phyloP scores from a whole-genome alignment of 1,284 basidiomycete genomes.

The Sporisorium iseilematis-ciliati region DNA sequence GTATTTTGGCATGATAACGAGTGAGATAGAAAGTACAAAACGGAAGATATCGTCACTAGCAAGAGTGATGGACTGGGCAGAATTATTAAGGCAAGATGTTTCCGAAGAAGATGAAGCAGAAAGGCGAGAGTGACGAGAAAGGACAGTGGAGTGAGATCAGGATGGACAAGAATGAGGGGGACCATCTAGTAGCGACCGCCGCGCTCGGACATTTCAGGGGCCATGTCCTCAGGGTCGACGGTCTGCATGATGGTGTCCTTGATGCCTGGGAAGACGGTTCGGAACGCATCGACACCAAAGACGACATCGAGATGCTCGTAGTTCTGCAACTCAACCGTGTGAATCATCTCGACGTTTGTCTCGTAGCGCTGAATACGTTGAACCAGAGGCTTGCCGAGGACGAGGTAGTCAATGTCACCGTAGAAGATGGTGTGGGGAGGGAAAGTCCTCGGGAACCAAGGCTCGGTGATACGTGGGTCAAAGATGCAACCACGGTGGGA shows the following conservation, averaged over 20 bases:
- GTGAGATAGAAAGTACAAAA: constrained; percentile 4
- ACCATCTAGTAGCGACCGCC: constrained; percentile 16
- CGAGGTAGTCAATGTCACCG: constrained; percentile 66
- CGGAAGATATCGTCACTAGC: background rate
- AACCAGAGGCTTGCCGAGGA: constrained; percentile 66
- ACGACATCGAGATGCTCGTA: constrained; percentile 69
- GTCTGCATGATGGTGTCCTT: constrained; percentile 66
- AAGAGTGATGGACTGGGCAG: background rate
- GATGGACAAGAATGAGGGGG: background rate
- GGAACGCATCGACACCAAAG: constrained; percentile 64
- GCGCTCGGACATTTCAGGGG: constrained; percentile 42
- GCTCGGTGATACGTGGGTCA: constrained; percentile 62
- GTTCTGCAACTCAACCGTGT: constrained; percentile 66
- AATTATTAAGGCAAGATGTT: background rate
- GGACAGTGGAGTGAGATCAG: constrained; percentile 1
- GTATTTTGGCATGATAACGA: background rate
- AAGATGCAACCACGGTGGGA: constrained; percentile 68
- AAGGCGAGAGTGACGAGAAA: constrained; percentile 5
- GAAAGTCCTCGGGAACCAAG: constrained; percentile 67
- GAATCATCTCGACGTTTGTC: constrained; percentile 66
- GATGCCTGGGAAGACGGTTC: constrained; percentile 65
- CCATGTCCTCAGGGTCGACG: constrained; percentile 54
- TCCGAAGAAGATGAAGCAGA: background rate
- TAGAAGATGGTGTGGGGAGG: constrained; percentile 68
- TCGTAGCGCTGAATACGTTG: constrained; percentile 64